A percentile compares a stretch with the other conserved stretches of the same genome.
Evolutionary conservation across 208 protist genomes (phyloP).

Genomic region (Willaertia magna): DNA sequence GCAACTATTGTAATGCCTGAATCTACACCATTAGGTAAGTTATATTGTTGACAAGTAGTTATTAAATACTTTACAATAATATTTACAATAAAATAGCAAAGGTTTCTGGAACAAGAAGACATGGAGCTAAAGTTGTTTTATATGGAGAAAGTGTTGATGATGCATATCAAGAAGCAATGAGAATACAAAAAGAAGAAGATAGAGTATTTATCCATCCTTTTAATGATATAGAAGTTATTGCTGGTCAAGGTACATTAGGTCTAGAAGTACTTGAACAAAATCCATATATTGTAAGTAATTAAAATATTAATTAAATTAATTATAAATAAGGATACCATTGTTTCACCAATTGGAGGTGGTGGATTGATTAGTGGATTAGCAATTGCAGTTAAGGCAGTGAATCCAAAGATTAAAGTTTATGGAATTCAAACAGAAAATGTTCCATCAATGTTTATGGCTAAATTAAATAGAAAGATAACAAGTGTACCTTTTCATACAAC

Average conservation of each 20-base stretch:
- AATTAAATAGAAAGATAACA: slow-evolving; percentile 45
- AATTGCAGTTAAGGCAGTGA: slow-evolving; percentile 62
- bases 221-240: slow-evolving; percentile 62
- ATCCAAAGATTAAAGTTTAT: slow-evolving; percentile 63
- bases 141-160: slow-evolving; percentile 54
- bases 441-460: slow-evolving; percentile 39
- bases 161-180: slow-evolving; percentile 44
- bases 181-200: slow-evolving; percentile 32
- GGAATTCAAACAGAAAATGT: slow-evolving; percentile 58
- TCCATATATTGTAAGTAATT: slow-evolving; percentile 52
- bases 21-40: slow-evolving; percentile 54
- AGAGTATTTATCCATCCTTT: slow-evolving; percentile 70
- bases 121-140: slow-evolving; percentile 56
- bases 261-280: slow-evolving; percentile 69
- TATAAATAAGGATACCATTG: no score
- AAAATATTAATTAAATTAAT: no score
- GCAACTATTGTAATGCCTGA: slow-evolving; percentile 76
- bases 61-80: no score
- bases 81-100: no score
- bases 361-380: slow-evolving; percentile 65
- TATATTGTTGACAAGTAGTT: no score
- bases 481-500: slow-evolving; percentile 42
- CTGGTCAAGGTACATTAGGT: slow-evolving; percentile 62
- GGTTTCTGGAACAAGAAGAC: slow-evolving; percentile 47
- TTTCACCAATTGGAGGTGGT: slow-evolving; percentile 67